Evolutionary conservation across 768 basidiomycete species (phyloP).

Genomic region (Mycena polygramma): DNA sequence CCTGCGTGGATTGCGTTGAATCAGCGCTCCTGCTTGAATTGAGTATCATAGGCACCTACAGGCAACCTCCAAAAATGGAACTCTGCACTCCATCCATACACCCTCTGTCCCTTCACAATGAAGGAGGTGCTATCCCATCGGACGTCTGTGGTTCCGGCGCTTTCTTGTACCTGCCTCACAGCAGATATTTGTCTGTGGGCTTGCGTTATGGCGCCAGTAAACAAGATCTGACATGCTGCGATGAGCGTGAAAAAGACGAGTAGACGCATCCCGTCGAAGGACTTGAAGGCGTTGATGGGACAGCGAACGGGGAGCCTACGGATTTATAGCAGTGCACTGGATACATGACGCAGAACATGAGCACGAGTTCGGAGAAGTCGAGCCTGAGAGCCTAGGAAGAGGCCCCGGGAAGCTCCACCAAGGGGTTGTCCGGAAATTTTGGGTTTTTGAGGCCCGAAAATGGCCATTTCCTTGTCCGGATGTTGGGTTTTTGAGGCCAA

Average conservation of each 20-base stretch:
- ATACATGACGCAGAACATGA: constrained; percentile 7
- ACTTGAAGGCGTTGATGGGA: constrained; percentile 9
- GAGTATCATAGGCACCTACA: constrained; percentile 12
- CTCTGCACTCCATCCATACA: constrained; percentile 32
- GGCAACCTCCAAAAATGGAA: constrained; percentile 34
- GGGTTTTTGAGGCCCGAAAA: too few relatives aligned
- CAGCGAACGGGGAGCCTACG: constrained; percentile 7
- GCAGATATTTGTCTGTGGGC: background rate
- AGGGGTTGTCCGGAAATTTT: too few relatives aligned
- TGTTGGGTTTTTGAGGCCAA: too few relatives aligned
- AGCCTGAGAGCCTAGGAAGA: too few relatives aligned
- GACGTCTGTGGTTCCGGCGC: constrained; percentile 20
- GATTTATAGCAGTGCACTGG: constrained; percentile 16
- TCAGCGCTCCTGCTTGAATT: background rate
- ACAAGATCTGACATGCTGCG: constrained; percentile 16
- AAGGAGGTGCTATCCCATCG: constrained; percentile 31
- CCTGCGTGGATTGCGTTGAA: background rate
- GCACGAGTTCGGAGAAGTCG: too few relatives aligned
- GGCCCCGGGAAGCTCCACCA: too few relatives aligned
- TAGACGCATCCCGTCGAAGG: constrained; percentile 21
- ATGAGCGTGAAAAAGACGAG: constrained; percentile 17
- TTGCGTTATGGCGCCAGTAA: constrained; percentile 10
- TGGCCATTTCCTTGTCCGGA: too few relatives aligned
- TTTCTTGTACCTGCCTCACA: constrained; percentile 15
- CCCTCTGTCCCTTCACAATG: constrained; percentile 28